Conservation (phyloP, 2,329 filamentous ascomycete species). For the Passalora sequoiae region DNA sequence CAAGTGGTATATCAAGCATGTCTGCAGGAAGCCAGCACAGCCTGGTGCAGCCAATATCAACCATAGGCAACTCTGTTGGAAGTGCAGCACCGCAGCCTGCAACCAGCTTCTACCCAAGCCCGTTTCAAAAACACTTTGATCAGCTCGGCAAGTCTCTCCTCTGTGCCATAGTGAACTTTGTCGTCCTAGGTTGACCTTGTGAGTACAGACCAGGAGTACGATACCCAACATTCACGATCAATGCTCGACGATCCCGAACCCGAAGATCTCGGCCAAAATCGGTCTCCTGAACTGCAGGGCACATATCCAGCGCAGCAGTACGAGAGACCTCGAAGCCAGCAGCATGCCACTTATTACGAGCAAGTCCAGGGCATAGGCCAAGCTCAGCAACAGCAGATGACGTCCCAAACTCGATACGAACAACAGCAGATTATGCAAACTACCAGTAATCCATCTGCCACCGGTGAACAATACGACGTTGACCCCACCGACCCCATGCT, state of each 20-base stretch:
- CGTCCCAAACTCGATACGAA: slow-evolving; percentile 15
- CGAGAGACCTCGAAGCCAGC: slow-evolving; percentile 19
- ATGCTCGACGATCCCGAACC: slow-evolving; percentile 64
- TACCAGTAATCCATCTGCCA: slow-evolving; percentile 18
- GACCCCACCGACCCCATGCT: slow-evolving; percentile 78
- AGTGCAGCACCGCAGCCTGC: slow-evolving; percentile 32
- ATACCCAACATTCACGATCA: slow-evolving; percentile 53
- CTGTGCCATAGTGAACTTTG: slow-evolving; percentile 53
- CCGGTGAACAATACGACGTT: slow-evolving; percentile 41
- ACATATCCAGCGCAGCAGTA: slow-evolving; percentile 28
- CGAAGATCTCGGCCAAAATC: slow-evolving; percentile 21
- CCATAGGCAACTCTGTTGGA: slow-evolving; percentile 34
- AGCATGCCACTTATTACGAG: slow-evolving; percentile 27
- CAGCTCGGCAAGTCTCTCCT: slow-evolving; percentile 80
- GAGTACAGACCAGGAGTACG: slow-evolving; percentile 90
- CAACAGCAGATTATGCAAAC: slow-evolving; percentile 20
- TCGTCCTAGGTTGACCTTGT: slow-evolving; percentile 64
- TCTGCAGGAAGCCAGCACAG: slow-evolving; percentile 20
- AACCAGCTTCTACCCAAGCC: slow-evolving; percentile 69
- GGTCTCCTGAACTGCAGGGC: slow-evolving; percentile 25
- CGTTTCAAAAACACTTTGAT: slow-evolving; percentile 90
- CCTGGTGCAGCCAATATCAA: slow-evolving; percentile 26
- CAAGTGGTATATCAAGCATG: slow-evolving; percentile 32
- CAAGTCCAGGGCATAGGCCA: slow-evolving; percentile 12
- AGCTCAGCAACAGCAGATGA: slow-evolving; percentile 11